Conservation (phyloP, 495 filamentous ascomycete species). For the Neurospora pannonica region DNA sequence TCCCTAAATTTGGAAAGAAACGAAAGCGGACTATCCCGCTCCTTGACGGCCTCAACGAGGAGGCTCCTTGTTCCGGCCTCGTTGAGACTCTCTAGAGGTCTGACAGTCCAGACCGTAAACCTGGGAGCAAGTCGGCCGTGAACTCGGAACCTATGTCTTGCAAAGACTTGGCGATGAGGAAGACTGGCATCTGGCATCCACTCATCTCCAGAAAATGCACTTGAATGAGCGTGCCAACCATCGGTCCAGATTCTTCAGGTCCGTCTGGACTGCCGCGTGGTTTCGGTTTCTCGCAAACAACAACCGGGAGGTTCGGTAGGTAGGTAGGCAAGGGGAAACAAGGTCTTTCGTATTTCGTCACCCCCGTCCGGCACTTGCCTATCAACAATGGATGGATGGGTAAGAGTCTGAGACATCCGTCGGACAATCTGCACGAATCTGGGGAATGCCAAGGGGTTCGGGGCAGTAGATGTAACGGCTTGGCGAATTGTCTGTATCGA, state of each 20-base stretch:
- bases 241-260: neutral
- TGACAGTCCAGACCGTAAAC: neutral
- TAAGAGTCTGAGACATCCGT: neutral
- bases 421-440: neutral
- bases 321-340: neutral
- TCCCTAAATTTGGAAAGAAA: neutral
- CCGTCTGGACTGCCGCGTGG: neutral
- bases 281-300: neutral
- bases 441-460: neutral
- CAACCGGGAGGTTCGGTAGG: neutral
- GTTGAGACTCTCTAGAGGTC: neutral
- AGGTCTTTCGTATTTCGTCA: neutral
- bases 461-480: neutral
- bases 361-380: neutral
- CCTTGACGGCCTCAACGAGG: neutral
- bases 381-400: neutral
- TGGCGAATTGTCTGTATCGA: neutral
- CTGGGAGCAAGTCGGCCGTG: neutral
- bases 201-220: neutral
- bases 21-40: neutral
- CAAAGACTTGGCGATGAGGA: neutral
- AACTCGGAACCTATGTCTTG: neutral
- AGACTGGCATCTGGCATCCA: neutral
- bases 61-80: neutral
- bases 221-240: neutral